Evolutionary conservation across 495 filamentous ascomycete genomes (phyloP), one percentile per base, ranked within the genome.

Genomic region (Hypoxylon intermedium): DNA sequence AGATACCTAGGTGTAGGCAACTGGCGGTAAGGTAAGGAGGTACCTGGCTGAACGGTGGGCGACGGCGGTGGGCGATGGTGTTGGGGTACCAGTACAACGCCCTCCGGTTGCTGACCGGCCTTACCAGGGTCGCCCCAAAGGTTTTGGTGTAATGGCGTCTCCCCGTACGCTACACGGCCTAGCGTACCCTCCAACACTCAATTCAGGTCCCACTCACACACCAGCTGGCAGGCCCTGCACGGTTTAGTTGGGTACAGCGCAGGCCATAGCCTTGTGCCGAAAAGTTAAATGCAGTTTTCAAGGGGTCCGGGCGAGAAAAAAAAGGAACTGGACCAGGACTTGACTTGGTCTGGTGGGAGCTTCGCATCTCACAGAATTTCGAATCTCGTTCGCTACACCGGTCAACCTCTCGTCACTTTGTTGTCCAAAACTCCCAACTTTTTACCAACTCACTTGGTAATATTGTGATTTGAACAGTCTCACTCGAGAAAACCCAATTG

Each of bases 401-500:
- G 24, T 15, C 49, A 54, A 54, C 37, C 37, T 23, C 30, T 13
- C 24, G 30, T 40, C 26, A 31, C 34, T 37, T 47, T 52, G 41
- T 54, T 48, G 41, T 68, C 43, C 42, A 24, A 18, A 42, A 30
- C 28, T 58, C 50, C 13, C 26, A 49, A 45, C 42, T 47, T 16
- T n/a, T 51, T 23, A 5, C 26, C 28, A 57, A 51, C 18, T 23
- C 26, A 24, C 21, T 37, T 48, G 15, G 41, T 48, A 21, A 40
- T 31, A 63, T 63, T 48, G 62, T 64, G 60, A 13, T 41, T 71
- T 42, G 37, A 60, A 47, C 15, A 46, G 31, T 59, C 55, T 20
- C 47, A 45, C 48, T 63, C 45, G 63, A 64, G 50, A 68, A 41
- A 52, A 60, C 52, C 59, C 56, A 62, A 61, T 57, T 61, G 68